phyloP scores from a whole-genome alignment of 1,284 basidiomycete species.

The Coriolopsis trogii region DNA sequence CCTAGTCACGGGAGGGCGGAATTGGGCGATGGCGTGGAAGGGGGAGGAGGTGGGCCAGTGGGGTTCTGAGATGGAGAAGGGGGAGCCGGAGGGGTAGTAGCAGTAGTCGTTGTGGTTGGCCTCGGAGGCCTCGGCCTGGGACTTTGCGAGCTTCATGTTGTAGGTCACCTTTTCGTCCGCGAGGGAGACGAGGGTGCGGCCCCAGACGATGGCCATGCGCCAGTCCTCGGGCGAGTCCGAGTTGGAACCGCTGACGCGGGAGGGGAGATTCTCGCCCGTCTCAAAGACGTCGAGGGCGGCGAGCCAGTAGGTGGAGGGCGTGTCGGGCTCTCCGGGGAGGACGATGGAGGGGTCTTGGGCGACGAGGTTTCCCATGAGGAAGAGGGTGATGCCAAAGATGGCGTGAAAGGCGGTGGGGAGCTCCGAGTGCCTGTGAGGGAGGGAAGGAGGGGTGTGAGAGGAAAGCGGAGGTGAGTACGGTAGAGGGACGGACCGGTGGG shows the following conservation, averaged over 20 bases:
- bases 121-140: slow-evolving; percentile 10
- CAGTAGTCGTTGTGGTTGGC: slow-evolving; percentile 14
- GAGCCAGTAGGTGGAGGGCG: slow-evolving; percentile 59
- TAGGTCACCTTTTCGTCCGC: slow-evolving; percentile 48
- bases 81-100: slow-evolving; percentile 20
- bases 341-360: slow-evolving; percentile 51
- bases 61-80: slow-evolving; percentile 42
- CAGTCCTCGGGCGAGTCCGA: slow-evolving; percentile 51
- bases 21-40: slow-evolving; percentile 52
- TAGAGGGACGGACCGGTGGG: slow-evolving; percentile 4
- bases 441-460: not conserved
- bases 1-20: slow-evolving; percentile 53
- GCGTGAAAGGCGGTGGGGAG: slow-evolving; percentile 65
- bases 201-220: slow-evolving; percentile 69
- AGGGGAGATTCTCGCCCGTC: slow-evolving; percentile 61
- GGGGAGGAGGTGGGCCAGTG: slow-evolving; percentile 55
- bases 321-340: slow-evolving; percentile 54
- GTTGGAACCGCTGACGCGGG: slow-evolving; percentile 39
- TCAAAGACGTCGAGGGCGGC: slow-evolving; percentile 69
- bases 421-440: slow-evolving; percentile 41
- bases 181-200: slow-evolving; percentile 59
- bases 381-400: slow-evolving; percentile 62
- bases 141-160: slow-evolving; percentile 21
- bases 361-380: slow-evolving; percentile 61
- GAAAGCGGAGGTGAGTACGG: not conserved